Conservation (phyloP, 1,139 yeast genomes). For the Williopsis jadinii region DNA sequence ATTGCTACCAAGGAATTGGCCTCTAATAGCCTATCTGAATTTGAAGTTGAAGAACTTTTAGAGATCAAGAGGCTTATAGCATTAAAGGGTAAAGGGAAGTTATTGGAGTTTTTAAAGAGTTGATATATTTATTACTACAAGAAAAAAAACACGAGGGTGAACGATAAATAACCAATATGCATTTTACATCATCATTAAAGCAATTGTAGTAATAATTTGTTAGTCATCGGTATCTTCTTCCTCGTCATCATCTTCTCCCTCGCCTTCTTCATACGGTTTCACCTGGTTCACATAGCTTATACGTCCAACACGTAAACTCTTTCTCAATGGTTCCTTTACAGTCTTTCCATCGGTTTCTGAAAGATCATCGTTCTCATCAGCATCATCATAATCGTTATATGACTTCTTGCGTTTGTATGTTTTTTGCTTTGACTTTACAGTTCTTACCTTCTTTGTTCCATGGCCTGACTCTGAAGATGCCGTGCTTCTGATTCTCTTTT, state of each 20-base stretch:
- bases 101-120: slow-evolving; percentile 47
- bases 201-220: not conserved
- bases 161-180: too few species aligned
- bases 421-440: slow-evolving; percentile 11
- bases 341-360: not conserved
- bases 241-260: slow-evolving; percentile 13
- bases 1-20: slow-evolving; percentile 26
- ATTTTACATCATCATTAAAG: too few species aligned
- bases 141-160: too few species aligned
- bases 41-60: slow-evolving; percentile 36
- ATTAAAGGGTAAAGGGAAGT: slow-evolving; percentile 60
- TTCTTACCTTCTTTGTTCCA: slow-evolving; percentile 19
- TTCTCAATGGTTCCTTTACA: slow-evolving; percentile 29
- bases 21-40: slow-evolving; percentile 7
- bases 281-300: slow-evolving; percentile 35
- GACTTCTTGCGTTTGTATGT: slow-evolving; percentile 6
- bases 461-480: slow-evolving; percentile 13
- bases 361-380: slow-evolving; percentile 10
- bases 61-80: slow-evolving; percentile 56
- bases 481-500: slow-evolving; percentile 9
- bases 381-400: slow-evolving; percentile 13
- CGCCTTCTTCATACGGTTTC: slow-evolving; percentile 23
- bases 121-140: not conserved
- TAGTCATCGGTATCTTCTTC: slow-evolving; percentile 3
- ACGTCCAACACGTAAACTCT: slow-evolving; percentile 36